phyloP scores from a whole-genome alignment of 257 asterid genomes.

The Solanum chmielewskii region DNA sequence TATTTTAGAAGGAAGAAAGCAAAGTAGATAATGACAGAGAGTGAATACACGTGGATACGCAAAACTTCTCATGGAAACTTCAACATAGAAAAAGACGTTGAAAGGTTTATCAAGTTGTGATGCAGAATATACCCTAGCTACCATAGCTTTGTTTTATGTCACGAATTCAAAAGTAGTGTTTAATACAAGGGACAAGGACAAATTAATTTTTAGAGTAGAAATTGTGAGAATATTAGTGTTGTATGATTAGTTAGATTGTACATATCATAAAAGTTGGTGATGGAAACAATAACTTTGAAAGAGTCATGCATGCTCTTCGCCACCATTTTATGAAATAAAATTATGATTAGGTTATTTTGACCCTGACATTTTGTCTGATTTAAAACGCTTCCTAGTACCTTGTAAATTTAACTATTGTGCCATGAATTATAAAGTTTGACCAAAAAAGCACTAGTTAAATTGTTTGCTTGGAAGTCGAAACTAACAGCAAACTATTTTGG shows the following conservation, averaged over 20 bases:
- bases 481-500: background rate
- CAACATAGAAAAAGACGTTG: background rate
- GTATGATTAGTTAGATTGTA: background rate
- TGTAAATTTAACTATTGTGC: background rate
- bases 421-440: background rate
- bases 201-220: background rate
- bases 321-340: background rate
- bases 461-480: background rate
- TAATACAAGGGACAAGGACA: background rate
- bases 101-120: background rate
- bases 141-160: background rate
- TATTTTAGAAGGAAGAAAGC: background rate
- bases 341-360: background rate
- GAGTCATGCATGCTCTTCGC: background rate
- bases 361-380: background rate
- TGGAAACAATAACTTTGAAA: background rate
- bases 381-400: background rate
- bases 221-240: background rate
- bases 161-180: background rate
- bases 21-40: background rate
- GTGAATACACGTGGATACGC: background rate
- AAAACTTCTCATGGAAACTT: background rate
- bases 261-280: too few species aligned
- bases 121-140: background rate
- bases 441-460: background rate